Base-by-base conservation (phyloP, 1,284 basidiomycete species). In the Malassezia slooffiae region DNA sequence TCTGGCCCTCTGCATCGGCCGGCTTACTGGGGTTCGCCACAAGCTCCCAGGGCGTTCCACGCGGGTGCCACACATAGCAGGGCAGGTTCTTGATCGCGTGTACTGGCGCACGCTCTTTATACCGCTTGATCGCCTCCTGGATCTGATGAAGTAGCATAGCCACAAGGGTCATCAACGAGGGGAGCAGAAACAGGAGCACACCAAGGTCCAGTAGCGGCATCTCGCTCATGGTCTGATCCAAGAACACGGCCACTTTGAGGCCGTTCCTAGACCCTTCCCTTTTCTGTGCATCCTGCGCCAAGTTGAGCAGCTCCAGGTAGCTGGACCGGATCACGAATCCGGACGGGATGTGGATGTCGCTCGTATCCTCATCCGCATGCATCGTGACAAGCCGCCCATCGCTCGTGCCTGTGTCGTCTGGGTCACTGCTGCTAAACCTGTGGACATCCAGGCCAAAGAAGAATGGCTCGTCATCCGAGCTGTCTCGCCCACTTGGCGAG, bases 241-340 rank as follows among this genome's bases (percentile, higher is more conserved):
- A 54, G 36, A 58, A 49, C 5, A 65, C 55, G 16, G 62, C 57
- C 21, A 67, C 60, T 38, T 62, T 57, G 9, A 68, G 43, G 11
- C 60, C 64, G 3, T 35, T 20, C 10, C n/a, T n/a, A n/a, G n/a
- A n/a, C n/a, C n/a, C n/a, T n/a, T n/a, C n/a, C n/a, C n/a, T 15
- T 12, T n/a, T 13, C 4, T 36, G 21, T 16, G 15, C 12, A 15
- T 31, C 29, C 29, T 31, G n/a, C n/a, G n/a, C n/a, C 5, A 5
- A 21, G 16, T 11, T 10, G 6, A 63, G 48, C 24, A 69, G 51
- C 27, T 69, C 67, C 15, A 65, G 47, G 30, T 58, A 69, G 47
- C 55, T 67, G 10, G 57, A 57, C 29, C 67, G 55, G 4, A 63
- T 62, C 24, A 69, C 55, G 39, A 69, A 69, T 5, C 61, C 62